These are phyloP conservation scores for Capsicum rhomboideum DNA, from an alignment of 257 asterid species.

Conservation along the genomic window DNA sequence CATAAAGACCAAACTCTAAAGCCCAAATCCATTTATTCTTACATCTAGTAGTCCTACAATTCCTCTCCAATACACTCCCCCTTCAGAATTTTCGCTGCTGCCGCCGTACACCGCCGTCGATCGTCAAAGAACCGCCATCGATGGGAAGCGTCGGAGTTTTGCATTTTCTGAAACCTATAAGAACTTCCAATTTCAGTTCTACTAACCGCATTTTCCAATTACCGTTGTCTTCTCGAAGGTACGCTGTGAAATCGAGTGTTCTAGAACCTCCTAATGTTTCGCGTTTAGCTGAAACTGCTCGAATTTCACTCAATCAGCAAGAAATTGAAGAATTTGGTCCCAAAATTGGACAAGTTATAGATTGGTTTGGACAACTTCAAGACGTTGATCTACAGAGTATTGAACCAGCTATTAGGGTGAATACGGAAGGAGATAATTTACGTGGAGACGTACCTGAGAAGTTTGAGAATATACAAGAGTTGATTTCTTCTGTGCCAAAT, in stretches of 20 bases:
- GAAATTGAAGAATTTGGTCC: constrained; percentile 70
- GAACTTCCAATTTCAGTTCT: not conserved
- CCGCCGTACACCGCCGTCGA: not conserved
- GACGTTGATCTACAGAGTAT: constrained; percentile 75
- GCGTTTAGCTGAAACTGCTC: constrained; percentile 75
- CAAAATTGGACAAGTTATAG: constrained; percentile 59
- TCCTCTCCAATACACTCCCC: not conserved
- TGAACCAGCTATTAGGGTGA: constrained; percentile 87
- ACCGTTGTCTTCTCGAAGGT: constrained; percentile 1
- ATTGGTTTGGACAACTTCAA: constrained; percentile 89
- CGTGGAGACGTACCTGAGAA: constrained; percentile 43
- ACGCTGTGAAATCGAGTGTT: constrained; percentile 22
- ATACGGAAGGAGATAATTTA: constrained; percentile 53
- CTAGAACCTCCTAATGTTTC: constrained; percentile 67
- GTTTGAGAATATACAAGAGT: constrained; percentile 63
- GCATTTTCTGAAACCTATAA: not conserved
- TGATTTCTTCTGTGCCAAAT: constrained; percentile 56
- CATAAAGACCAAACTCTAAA: not conserved
- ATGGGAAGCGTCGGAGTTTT: constrained; percentile 16
- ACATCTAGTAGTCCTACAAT: not conserved
- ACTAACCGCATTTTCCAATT: not conserved
- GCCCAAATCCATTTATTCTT: not conserved
- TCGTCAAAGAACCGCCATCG: not conserved
- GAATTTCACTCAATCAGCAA: constrained; percentile 50
- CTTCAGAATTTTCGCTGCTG: not conserved